Evolutionary conservation across 129 eudicot genomes (phyloP), one percentile per base, ranked within the genome.

Genomic region (Daucus carota): DNA sequence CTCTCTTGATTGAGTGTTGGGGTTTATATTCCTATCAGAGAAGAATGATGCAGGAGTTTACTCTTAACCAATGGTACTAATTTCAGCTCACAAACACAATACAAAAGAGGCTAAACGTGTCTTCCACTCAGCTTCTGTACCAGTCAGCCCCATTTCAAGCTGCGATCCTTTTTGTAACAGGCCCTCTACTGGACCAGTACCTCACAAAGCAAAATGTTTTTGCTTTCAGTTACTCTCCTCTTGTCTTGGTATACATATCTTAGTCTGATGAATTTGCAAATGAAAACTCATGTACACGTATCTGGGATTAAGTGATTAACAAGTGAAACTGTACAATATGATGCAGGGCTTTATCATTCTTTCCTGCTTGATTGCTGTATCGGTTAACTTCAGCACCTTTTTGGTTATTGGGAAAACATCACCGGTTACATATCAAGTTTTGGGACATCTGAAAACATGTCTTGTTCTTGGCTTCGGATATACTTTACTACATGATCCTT

Each of bases 101-200:
- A 72, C 98, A 94, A 73, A 94, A 94, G 86, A 84, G 89, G 80
- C 87, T 94, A 26, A 94, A 91, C 41, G 97, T 94, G 44, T 89
- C 98, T 47, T 94, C 98, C 31, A 94, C 98, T 18, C 98, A 94
- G 75, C 87, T 94, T n/a, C 73, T 94, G 62, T 94, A 94, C 68
- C 98, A 94, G 80, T 94, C 98, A 73, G 98, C 98, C 32, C 98
- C 98, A 54, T 94, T 78, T 75, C 98, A 94, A 79, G 97, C 98
- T 66, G 98, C 98, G 5, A 84, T 94, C 59, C 87, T 94, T 0
- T 94, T 94, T 70, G 86, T 91, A 45, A 77, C 92, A 1, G 98
- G 98, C 41, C 98, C 98, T 77, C 50, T 94, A 63, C 92, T 94
- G 6, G 98, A 94, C 65, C 92, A 87, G 67, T 87, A 76, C 75